Percentiles rank a stretch among this genome's conserved stretches.
Evolutionary conservation across 768 basidiomycete genomes (phyloP).

Genomic region (Lactifluus piperatus): DNA sequence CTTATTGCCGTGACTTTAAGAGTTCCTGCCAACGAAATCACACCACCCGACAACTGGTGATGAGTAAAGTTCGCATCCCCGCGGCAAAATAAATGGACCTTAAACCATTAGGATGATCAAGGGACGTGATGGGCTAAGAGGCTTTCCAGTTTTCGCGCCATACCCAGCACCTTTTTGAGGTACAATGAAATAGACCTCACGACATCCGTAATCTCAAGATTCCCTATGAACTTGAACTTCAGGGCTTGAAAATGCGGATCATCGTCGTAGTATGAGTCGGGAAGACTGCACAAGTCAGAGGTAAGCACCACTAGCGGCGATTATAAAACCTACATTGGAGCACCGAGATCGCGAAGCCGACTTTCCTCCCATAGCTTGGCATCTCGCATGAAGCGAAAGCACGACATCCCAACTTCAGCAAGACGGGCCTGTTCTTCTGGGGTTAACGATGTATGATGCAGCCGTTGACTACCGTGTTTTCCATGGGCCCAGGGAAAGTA

Average conservation of each 20-base stretch:
- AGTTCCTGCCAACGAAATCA: neutral
- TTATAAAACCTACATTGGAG: neutral
- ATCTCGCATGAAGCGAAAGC: constrained; percentile 11
- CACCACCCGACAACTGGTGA: neutral
- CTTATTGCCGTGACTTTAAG: neutral
- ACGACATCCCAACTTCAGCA: constrained; percentile 4
- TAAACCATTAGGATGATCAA: neutral
- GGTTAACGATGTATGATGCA: constrained; percentile 4
- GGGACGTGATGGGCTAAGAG: neutral
- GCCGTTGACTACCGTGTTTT: neutral
- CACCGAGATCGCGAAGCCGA: neutral
- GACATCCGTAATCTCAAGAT: constrained; percentile 2
- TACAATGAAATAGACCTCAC: constrained; percentile 6
- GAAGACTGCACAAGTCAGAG: constrained; percentile 6
- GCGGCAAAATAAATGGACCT: neutral
- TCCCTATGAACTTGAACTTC: constrained; percentile 5
- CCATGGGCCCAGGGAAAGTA: constrained; percentile 18
- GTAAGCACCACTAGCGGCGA: neutral
- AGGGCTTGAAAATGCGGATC: constrained; percentile 5
- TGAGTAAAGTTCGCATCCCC: neutral
- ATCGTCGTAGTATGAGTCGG: neutral
- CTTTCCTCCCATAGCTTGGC: constrained; percentile 15
- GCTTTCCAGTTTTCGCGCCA: constrained; percentile 2
- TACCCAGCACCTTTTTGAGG: constrained; percentile 6
- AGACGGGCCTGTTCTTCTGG: constrained; percentile 12